Percentiles rank a stretch among this genome's conserved stretches.
Evolutionary conservation across 257 asterid species (phyloP).

Genomic region (Thymus quinquecostatus): DNA sequence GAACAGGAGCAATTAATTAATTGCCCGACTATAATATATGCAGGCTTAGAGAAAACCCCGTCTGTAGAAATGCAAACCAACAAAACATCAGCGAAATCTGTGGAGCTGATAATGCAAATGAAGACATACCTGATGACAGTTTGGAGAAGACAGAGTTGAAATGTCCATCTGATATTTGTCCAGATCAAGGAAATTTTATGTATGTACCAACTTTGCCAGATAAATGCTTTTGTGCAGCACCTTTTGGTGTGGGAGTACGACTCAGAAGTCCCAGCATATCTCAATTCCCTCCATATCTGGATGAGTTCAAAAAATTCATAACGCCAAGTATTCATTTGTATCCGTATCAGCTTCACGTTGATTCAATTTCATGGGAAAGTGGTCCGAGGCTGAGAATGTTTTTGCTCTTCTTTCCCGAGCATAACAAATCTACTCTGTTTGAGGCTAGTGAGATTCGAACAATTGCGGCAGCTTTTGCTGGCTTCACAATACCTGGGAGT

Average conservation of each 20-base stretch:
- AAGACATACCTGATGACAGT: slow-evolving; percentile 23
- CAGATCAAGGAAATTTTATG: slow-evolving; percentile 19
- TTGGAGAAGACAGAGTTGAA: slow-evolving; percentile 35
- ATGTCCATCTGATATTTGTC: slow-evolving; percentile 44
- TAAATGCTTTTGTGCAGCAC: slow-evolving; percentile 55
- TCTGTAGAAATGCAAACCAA: slow-evolving; percentile 44
- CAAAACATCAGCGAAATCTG: slow-evolving; percentile 42
- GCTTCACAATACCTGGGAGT: slow-evolving; percentile 39
- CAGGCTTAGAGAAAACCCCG: slow-evolving; percentile 54
- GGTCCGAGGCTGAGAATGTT: slow-evolving; percentile 60
- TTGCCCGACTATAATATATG: neutral
- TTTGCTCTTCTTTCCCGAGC: slow-evolving; percentile 45
- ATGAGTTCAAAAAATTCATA: slow-evolving; percentile 32
- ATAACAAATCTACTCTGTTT: slow-evolving; percentile 31
- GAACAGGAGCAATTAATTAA: no score
- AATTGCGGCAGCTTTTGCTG: slow-evolving; percentile 47
- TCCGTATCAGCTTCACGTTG: slow-evolving; percentile 38
- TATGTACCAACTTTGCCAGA: slow-evolving; percentile 45
- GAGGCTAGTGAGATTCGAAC: slow-evolving; percentile 34
- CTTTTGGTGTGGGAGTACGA: slow-evolving; percentile 53
- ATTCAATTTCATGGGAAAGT: slow-evolving; percentile 49
- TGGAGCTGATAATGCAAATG: slow-evolving; percentile 35
- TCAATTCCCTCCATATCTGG: slow-evolving; percentile 39
- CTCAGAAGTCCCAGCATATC: slow-evolving; percentile 63
- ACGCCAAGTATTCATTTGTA: slow-evolving; percentile 27